Percentiles rank a stretch among this genome's conserved stretches.
phyloP scores from a whole-genome alignment of 345 rosid genomes.

The Salix koriyanagi region DNA sequence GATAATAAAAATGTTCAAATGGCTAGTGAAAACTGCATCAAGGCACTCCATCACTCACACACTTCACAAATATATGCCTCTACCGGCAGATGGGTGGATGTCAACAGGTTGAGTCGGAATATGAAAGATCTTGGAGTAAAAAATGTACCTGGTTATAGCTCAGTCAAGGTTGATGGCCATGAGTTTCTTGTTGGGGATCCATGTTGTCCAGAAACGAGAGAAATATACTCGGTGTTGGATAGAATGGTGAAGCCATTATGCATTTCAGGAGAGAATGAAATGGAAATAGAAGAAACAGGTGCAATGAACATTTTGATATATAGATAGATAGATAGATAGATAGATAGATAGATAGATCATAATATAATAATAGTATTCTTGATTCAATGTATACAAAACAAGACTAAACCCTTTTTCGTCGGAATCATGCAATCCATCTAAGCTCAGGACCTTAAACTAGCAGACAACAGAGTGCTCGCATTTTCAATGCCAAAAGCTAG shows the following conservation, averaged over 20 bases:
- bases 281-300: not conserved
- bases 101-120: constrained; percentile 50
- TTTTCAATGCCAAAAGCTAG: too few relatives aligned
- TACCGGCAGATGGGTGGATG: constrained; percentile 74
- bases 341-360: too few relatives aligned
- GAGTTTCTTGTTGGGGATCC: constrained; percentile 52
- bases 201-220: constrained; percentile 20
- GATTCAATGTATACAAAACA: too few relatives aligned
- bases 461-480: too few relatives aligned
- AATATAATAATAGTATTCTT: too few relatives aligned
- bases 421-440: too few relatives aligned
- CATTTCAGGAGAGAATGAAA: not conserved
- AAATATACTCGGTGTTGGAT: constrained; percentile 5
- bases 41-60: constrained; percentile 35
- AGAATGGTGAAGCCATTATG: too few relatives aligned
- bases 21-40: too few relatives aligned
- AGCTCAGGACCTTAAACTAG: too few relatives aligned
- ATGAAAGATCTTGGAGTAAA: constrained; percentile 70
- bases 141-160: constrained; percentile 72
- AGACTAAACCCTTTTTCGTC: too few relatives aligned
- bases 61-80: constrained; percentile 63
- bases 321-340: too few relatives aligned
- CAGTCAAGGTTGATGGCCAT: constrained; percentile 52
- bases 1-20: too few relatives aligned
- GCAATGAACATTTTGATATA: not conserved